Conservation (phyloP, 148 eudicot species). For the Fagopyrum tataricum region DNA sequence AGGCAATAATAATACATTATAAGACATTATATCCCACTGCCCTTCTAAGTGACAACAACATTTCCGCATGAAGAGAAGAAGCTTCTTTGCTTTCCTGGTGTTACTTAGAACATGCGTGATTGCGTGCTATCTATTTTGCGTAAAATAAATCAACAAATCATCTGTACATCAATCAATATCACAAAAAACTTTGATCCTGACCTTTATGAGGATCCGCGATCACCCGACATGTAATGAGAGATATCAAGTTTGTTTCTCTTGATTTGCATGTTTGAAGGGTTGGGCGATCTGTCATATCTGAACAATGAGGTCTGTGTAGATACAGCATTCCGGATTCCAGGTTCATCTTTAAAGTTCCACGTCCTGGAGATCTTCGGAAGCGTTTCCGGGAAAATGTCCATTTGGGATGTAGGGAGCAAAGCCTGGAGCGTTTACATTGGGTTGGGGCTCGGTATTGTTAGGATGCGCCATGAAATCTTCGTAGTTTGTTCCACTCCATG, state of each 20-base stretch:
- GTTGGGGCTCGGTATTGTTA: conserved; percentile 25
- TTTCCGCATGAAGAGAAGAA: background rate
- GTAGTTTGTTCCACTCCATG: conserved; percentile 72
- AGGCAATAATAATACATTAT: background rate
- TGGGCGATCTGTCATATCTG: background rate
- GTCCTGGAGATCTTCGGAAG: conserved; percentile 23
- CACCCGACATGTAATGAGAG: background rate
- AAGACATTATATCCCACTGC: background rate
- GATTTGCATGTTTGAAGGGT: background rate
- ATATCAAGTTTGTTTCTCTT: background rate
- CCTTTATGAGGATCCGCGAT: background rate
- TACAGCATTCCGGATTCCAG: background rate
- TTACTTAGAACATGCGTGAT: background rate
- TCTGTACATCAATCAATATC: background rate
- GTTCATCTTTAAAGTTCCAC: conserved; percentile 23
- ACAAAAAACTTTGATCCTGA: conserved; percentile 5
- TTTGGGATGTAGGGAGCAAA: conserved; percentile 28
- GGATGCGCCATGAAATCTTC: conserved; percentile 23
- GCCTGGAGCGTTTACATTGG: conserved; percentile 35
- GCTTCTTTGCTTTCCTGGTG: conserved; percentile 6
- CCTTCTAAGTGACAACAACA: background rate
- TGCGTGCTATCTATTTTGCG: background rate
- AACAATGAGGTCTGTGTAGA: background rate
- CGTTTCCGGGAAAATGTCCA: conserved; percentile 26
- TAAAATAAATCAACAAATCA: conserved; percentile 9